phyloP scores from a whole-genome alignment of 805 yeast species.

The Wickerhamiella australiensis region DNA sequence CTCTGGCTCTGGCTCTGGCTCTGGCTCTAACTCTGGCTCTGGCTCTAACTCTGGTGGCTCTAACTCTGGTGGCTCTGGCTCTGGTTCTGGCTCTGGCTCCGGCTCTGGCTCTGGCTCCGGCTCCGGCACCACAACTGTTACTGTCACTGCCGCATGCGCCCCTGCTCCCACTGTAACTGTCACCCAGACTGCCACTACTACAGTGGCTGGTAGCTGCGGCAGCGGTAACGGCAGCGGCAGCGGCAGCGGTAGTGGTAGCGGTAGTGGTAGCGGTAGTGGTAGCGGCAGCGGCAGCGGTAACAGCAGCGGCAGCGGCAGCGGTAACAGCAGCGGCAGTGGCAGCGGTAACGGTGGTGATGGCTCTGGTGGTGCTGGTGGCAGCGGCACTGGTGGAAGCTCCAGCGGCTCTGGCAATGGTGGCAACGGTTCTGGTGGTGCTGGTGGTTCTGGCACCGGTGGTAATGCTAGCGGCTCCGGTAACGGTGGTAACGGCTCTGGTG shows the following conservation, averaged over 20 bases:
- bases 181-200: background rate
- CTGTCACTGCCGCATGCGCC: slow-evolving; percentile 2
- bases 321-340: background rate
- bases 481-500: background rate
- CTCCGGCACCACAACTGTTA: background rate
- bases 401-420: background rate
- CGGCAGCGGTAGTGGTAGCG: too few species aligned
- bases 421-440: background rate
- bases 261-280: background rate
- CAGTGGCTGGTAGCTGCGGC: background rate
- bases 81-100: background rate
- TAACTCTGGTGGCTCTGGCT: background rate
- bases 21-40: background rate
- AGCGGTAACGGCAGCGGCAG: background rate
- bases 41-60: background rate
- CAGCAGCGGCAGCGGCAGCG: background rate
- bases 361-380: background rate
- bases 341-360: background rate
- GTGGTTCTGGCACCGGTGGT: background rate
- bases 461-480: background rate
- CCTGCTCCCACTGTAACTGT: background rate
- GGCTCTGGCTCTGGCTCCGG: background rate
- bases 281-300: background rate
- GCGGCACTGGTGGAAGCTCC: background rate
- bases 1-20: background rate